Percentiles rank a stretch among this genome's conserved stretches.
Conservation (phyloP, 306 rosid species). For the Vigna unguiculata region DNA sequence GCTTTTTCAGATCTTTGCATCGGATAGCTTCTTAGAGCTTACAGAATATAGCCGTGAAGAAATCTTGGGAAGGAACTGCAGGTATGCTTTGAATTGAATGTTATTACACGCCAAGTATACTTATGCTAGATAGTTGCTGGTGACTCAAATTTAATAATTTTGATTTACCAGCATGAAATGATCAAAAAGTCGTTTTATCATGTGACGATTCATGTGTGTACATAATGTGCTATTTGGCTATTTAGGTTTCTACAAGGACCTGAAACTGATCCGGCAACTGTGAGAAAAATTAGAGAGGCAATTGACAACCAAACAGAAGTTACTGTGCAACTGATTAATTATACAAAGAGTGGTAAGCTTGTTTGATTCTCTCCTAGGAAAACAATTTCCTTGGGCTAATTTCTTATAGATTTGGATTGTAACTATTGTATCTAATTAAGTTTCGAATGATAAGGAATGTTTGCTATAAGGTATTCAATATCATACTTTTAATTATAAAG, state of each 20-base stretch:
- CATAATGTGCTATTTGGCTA: constrained; percentile 37
- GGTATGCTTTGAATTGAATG: constrained; percentile 54
- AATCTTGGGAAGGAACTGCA: constrained; percentile 98
- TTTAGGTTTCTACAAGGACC: constrained; percentile 96
- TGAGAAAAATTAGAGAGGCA: constrained; percentile 86
- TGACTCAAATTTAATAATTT: not conserved
- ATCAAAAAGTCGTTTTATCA: not conserved
- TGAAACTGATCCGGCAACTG: constrained; percentile 94
- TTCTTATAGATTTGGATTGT: constrained; percentile 4
- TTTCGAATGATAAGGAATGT: constrained; percentile 26
- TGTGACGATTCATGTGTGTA: constrained; percentile 21
- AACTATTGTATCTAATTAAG: constrained; percentile 3
- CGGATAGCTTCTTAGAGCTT: constrained; percentile 97
- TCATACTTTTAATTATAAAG: not conserved
- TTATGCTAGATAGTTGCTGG: constrained; percentile 23
- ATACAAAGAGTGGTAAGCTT: constrained; percentile 80
- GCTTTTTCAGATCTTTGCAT: constrained; percentile 84
- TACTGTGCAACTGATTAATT: constrained; percentile 94
- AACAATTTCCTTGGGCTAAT: constrained; percentile 2
- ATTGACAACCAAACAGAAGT: constrained; percentile 91
- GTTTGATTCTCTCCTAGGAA: constrained; percentile 7
- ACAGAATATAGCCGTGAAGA: constrained; percentile 97
- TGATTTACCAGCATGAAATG: not conserved
- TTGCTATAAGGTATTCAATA: constrained; percentile 13
- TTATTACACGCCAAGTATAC: constrained; percentile 18